Base-by-base conservation (phyloP, 139 green algal species). In the Cymbomonas tetramitiformis region DNA sequence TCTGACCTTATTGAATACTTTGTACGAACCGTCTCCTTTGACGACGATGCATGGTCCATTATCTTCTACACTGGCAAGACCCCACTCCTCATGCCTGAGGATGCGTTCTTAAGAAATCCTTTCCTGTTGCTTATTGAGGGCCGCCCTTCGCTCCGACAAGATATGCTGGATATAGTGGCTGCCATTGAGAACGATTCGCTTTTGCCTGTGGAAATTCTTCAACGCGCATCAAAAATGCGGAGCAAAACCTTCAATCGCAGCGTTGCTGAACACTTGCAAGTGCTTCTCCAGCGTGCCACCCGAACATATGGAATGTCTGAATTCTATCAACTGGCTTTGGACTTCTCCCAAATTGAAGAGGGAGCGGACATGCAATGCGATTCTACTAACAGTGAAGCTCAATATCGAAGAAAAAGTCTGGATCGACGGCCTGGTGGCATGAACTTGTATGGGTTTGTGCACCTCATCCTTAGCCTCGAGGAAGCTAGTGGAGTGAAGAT, bases 41-140 rank as follows among this genome's bases (percentile, higher is more conserved):
- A 49, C 50, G 4, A 24, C 4, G 12, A 44, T 9, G 50, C 50
- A 32, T 58, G 23, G 25, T 47, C 50, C 7, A 5, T 58, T 32
- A 58, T 58, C 50, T 58, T 30, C 30, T 58, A 58, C 50, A 58
- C 50, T 31, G 50, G 50, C 30, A 12, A 58, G 30, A 9, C 5
- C 9, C 5, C 15, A n/a, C 50, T 44, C 9, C 6, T 43, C 5
- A 4, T 58, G 4, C 4, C 10, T n/a, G 50, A 43, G 6, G 15
- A 8, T 26, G n/a, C 5, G 30, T 24, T 28, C 30, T 18, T 10
- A 12, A 5, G 18, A 12, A 56, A 56, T 5, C 50, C 23, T 18
- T 33, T 4, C 5, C 5, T 58, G 7, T 32, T 58, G 28, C 4
- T 58, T 12, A 7, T 58, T 19, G 7, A 5, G 50, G 30, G 30